phyloP scores from a whole-genome alignment of 768 basidiomycete genomes.

The Phanerochaete sordida region DNA sequence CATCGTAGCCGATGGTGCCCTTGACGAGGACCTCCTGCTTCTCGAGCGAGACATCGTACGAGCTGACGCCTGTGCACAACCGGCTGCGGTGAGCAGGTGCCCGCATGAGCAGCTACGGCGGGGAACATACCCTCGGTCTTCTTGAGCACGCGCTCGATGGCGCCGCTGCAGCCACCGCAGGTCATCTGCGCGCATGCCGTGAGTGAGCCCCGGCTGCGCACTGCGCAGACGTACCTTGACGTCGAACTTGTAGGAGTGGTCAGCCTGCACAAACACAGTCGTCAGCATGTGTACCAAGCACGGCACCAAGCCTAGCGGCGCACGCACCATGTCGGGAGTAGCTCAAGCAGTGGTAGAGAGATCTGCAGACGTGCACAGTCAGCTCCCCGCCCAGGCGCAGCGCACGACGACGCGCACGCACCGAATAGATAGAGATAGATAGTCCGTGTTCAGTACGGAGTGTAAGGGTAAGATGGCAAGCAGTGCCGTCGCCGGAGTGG shows the following conservation, averaged over 20 bases:
- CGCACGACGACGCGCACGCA: not conserved
- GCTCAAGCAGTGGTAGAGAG: not conserved
- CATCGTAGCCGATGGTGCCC: conserved; percentile 57
- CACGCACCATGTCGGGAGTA: not conserved
- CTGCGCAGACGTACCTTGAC: conserved; percentile 57
- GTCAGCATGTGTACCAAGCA: not conserved
- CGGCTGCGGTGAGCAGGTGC: too few relatives aligned
- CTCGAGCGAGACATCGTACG: conserved; percentile 60
- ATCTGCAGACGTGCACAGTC: not conserved
- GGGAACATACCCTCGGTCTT: conserved; percentile 56
- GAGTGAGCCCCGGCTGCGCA: not conserved
- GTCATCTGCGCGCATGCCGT: conserved; percentile 61
- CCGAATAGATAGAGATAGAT: not conserved
- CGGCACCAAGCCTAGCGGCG: not conserved
- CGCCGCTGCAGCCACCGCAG: conserved; percentile 83
- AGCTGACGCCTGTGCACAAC: conserved; percentile 54
- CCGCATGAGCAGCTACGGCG: not conserved
- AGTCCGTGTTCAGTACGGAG: not conserved
- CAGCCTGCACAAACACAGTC: conserved; percentile 18
- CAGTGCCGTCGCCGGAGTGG: not conserved
- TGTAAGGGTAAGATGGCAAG: not conserved
- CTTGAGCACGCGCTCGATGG: conserved; percentile 68
- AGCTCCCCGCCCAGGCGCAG: not conserved
- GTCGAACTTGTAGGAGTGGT: conserved; percentile 69
- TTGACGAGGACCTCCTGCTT: conserved; percentile 72